Conservation (phyloP, 2,329 filamentous ascomycete genomes). For the Diaporthe velutina region DNA sequence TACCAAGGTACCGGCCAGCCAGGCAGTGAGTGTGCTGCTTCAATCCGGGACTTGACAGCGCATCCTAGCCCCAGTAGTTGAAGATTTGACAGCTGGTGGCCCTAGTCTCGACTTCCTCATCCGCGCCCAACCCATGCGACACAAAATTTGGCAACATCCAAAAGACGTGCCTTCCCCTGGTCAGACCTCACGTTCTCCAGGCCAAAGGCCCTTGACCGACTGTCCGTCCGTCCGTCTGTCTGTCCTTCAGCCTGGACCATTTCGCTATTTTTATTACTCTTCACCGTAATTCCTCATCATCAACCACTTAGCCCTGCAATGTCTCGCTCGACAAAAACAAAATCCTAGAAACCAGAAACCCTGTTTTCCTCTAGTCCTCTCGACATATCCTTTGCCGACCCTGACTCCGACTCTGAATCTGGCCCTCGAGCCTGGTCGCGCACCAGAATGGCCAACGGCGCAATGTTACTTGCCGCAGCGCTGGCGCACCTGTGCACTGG, state of each 20-base stretch:
- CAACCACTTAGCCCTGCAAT: neutral
- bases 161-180: neutral
- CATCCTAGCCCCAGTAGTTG: neutral
- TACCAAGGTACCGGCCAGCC: neutral
- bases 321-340: slow-evolving; percentile 4
- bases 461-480: slow-evolving; percentile 40
- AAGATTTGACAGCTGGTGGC: neutral
- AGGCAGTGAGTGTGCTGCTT: slow-evolving; percentile 2
- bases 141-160: slow-evolving; percentile 9
- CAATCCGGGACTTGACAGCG: neutral
- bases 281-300: neutral
- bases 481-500: slow-evolving; percentile 48
- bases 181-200: slow-evolving; percentile 9
- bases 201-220: slow-evolving; percentile 6
- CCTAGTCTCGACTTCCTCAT: slow-evolving; percentile 2
- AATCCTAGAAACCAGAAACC: slow-evolving; percentile 7
- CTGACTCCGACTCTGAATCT: neutral
- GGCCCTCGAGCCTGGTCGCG: neutral
- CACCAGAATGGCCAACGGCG: slow-evolving; percentile 29
- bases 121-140: neutral
- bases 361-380: neutral
- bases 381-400: neutral
- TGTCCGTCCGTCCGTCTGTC: neutral
- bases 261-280: neutral
- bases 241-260: neutral